phyloP scores from a whole-genome alignment of 352 stramenopile species.

The Thalassiosira livingstoniorum region DNA sequence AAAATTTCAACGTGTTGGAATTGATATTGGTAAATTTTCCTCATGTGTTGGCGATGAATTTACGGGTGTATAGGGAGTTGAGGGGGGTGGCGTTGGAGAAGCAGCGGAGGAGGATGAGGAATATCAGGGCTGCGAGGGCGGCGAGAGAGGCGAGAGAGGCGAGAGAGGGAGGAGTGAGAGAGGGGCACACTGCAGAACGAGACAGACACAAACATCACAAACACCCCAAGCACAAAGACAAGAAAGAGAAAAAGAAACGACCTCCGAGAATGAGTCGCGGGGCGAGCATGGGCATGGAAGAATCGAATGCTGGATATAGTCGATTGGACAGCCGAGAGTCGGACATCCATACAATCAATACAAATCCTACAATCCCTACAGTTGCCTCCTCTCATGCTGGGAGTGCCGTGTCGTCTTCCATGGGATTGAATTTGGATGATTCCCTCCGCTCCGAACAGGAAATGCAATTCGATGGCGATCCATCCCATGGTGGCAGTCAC shows the following conservation, averaged over 20 bases:
- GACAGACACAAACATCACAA: slow-evolving; percentile 4
- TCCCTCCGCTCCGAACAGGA: not conserved
- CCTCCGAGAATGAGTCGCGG: not conserved
- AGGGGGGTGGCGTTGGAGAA: slow-evolving; percentile 68
- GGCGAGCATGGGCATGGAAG: slow-evolving; percentile 1
- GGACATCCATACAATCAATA: too few species aligned
- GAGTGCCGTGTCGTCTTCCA: not conserved
- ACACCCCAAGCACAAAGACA: too few species aligned
- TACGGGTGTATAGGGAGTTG: slow-evolving; percentile 78
- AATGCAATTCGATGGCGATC: not conserved
- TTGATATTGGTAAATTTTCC: slow-evolving; percentile 80
- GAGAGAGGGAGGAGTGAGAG: not conserved
- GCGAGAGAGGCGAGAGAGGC: slow-evolving; percentile 20
- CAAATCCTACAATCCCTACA: too few species aligned
- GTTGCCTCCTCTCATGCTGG: not conserved
- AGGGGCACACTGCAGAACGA: not conserved
- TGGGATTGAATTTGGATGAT: not conserved
- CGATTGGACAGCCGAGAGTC: not conserved
- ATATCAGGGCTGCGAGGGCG: too few species aligned
- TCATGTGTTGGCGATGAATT: slow-evolving; percentile 76
- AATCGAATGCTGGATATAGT: slow-evolving; percentile 6
- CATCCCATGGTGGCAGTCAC: not conserved
- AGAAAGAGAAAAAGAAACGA: too few species aligned
- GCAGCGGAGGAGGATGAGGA: slow-evolving; percentile 51
- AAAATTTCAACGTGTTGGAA: slow-evolving; percentile 83